These are phyloP conservation scores for Celoporthe dispersa DNA, from an alignment of 2,329 filamentous ascomycete genomes.

Conservation along the genomic window DNA sequence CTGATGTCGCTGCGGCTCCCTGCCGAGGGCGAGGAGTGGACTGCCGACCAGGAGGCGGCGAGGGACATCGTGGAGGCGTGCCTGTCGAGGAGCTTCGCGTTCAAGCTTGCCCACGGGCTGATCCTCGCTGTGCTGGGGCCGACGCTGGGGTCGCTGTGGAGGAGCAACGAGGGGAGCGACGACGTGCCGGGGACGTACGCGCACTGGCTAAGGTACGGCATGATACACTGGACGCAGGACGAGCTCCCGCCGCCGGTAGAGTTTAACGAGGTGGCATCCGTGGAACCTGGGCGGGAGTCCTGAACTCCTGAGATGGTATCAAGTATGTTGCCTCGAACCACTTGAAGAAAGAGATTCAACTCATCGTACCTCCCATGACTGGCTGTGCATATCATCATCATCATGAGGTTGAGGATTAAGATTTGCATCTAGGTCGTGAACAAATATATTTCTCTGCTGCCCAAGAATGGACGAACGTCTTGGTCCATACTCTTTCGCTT, in stretches of 20 bases:
- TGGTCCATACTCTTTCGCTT: no score
- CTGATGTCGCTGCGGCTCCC: constrained; percentile 52
- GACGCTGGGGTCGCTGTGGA: constrained; percentile 59
- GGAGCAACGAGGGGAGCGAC: constrained; percentile 53
- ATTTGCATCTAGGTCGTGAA: no score
- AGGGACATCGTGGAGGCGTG: constrained; percentile 56
- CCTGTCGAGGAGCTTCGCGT: constrained; percentile 54
- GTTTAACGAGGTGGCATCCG: constrained; percentile 41
- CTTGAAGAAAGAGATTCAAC: neutral
- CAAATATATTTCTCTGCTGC: neutral
- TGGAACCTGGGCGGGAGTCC: constrained; percentile 37
- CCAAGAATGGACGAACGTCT: no score
- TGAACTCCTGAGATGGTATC: neutral
- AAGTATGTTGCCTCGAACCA: neutral
- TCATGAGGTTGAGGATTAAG: no score
- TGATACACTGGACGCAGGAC: constrained; percentile 51
- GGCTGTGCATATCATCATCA: no score
- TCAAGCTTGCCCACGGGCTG: constrained; percentile 60
- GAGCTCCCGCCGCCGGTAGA: constrained; percentile 42
- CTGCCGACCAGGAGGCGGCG: constrained; percentile 50
- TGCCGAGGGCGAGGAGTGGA: constrained; percentile 45
- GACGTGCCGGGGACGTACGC: constrained; percentile 56
- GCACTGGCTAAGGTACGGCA: constrained; percentile 57
- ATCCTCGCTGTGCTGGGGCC: constrained; percentile 53
- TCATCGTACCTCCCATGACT: no score